These are phyloP conservation scores for Paramecium bursaria DNA, from an alignment of 73 alveolate species.

Conservation along the genomic window DNA sequence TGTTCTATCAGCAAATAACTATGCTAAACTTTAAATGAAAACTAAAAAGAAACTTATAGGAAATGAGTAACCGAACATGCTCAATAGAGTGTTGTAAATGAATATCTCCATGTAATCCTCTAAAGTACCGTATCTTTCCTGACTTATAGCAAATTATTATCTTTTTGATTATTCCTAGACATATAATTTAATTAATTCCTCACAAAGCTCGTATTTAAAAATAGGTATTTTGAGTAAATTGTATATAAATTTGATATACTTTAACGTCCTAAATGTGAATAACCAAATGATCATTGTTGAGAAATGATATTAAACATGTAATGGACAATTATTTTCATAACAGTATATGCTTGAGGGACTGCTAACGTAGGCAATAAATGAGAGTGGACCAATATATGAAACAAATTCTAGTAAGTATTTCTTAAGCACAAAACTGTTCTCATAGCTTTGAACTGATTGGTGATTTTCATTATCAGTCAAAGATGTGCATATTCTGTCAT, in stretches of 20 bases:
- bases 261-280: constrained; percentile 3
- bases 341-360: constrained; percentile 5
- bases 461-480: constrained; percentile 36
- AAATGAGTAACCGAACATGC: constrained; percentile 32
- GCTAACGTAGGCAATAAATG: neutral
- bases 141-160: constrained; percentile 14
- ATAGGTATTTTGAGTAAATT: too few species aligned
- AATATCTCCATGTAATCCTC: constrained; percentile 47
- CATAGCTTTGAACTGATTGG: neutral
- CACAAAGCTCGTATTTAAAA: too few species aligned
- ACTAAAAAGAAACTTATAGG: constrained; percentile 5
- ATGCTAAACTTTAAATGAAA: neutral
- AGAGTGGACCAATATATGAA: constrained; percentile 35
- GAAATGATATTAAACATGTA: constrained; percentile 34
- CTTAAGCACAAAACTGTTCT: constrained; percentile 38
- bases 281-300: constrained; percentile 33
- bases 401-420: constrained; percentile 1
- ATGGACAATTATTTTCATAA: neutral
- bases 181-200: too few species aligned
- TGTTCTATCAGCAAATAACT: neutral
- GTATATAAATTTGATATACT: neutral
- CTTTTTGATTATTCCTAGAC: too few species aligned
- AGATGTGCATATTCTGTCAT: constrained; percentile 12
- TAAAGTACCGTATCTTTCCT: constrained; percentile 51
- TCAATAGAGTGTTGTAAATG: neutral